Conservation (phyloP, 73 alveolate species). For the Paramecium sexaurelia region DNA sequence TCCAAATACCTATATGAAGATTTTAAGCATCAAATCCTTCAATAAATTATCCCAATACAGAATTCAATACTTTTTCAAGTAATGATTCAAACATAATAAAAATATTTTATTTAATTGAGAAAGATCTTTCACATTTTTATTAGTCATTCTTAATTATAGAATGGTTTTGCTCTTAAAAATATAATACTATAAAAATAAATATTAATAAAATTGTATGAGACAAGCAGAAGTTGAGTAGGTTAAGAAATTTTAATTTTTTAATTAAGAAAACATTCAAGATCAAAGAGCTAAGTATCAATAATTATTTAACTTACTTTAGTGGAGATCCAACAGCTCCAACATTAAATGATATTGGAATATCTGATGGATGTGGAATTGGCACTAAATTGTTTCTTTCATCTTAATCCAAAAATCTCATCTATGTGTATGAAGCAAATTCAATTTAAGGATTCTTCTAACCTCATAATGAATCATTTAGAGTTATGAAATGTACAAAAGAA, state of each 20-base stretch:
- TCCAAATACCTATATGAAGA: constrained; percentile 72
- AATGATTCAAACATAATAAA: constrained; percentile 80
- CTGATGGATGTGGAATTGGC: constrained; percentile 55
- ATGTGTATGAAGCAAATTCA: constrained; percentile 18
- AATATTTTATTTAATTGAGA: neutral
- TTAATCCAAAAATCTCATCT: neutral
- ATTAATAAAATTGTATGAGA: neutral
- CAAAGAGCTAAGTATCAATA: constrained; percentile 12
- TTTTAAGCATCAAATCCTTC: constrained; percentile 92
- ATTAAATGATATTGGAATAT: constrained; percentile 30
- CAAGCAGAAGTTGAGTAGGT: constrained; percentile 8
- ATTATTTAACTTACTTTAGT: neutral
- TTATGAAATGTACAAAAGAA: constrained; percentile 40
- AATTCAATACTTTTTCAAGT: constrained; percentile 85
- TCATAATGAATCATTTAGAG: neutral
- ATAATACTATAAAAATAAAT: neutral
- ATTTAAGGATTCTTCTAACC: constrained; percentile 36
- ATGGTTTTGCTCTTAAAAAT: neutral
- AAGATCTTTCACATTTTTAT: neutral
- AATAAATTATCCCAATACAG: constrained; percentile 89
- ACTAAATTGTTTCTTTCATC: neutral
- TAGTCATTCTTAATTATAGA: neutral
- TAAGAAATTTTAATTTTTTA: constrained; percentile 26
- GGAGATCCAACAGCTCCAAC: constrained; percentile 35
- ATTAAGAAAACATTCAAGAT: constrained; percentile 14